Base-by-base conservation (phyloP, 2,329 filamentous ascomycete species). In the Nigrospora sphaerica region DNA sequence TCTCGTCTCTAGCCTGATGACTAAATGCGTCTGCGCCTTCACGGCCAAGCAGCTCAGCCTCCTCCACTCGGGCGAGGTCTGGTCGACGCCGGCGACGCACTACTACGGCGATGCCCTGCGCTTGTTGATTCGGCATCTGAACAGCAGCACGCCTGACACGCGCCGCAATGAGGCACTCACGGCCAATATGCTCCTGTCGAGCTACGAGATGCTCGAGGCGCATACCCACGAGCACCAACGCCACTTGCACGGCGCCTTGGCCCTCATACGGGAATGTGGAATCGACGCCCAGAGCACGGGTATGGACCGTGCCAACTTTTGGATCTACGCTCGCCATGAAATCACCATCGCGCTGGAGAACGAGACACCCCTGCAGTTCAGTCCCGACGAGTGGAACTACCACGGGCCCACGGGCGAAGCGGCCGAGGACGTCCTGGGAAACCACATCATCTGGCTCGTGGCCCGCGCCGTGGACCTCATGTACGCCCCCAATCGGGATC, bases 271-370 rank as follows among this genome's bases (percentile, higher is more conserved):
- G 14, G 42, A 11, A 5, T 31, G 37, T 9, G 43, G 43, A n/a
- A 39, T 48, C 16, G 23, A 32, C 28, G 46, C 46, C 13, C 16
- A 11, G 13, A 41, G 36, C 12, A 4, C 12, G 6, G 43, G 46
- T 12, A 45, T 48, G 32, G 46, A 48, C 37, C 12, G 36, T n/a
- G 46, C 46, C 13, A 48, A 48, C 38, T 48, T 48, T 33, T 45
- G 36, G 37, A 38, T 48, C 7, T 46, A 41, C 38, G 33, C 46
- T 16, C 33, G 46, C 12, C 46, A 48, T 32, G 46, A 48, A n/a
- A 45, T 48, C 17, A 42, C 46, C n/a, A 23, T 48, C 13, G 46
- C 46, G 16, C 34, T 48, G 42, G 46, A n/a, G 10, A 48, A 48
- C 33, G 42, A 45, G 42, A 38, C 14, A 9, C 35, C 42, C 18